Evolutionary conservation across 1,284 basidiomycete species (phyloP).

Genomic region (Apiotrichum brassicae): DNA sequence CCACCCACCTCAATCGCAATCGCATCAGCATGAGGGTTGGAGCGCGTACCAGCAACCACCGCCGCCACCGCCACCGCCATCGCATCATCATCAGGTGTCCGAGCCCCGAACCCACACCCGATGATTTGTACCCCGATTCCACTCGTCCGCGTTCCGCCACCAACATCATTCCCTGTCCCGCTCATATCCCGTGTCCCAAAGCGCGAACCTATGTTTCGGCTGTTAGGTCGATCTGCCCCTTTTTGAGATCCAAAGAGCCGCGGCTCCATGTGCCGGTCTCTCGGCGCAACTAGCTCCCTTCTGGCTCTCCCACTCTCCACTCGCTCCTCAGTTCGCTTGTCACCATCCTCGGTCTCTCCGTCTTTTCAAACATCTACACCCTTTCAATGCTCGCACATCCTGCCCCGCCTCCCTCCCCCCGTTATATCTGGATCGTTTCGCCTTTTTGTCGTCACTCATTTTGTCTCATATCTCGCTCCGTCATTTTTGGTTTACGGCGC

Average conservation of each 20-base stretch:
- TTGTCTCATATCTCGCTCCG: not conserved
- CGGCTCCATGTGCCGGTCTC: no score
- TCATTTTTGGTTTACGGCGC: slow-evolving; percentile 3
- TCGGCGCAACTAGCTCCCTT: no score
- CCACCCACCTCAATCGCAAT: not conserved
- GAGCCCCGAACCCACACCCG: not conserved
- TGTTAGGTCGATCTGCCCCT: no score
- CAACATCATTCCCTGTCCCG: not conserved
- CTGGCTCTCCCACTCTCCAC: not conserved
- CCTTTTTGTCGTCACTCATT: not conserved
- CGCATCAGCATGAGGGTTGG: not conserved
- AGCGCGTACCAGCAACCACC: not conserved
- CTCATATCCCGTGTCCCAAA: no score
- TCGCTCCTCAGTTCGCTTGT: not conserved
- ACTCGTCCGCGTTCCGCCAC: not conserved
- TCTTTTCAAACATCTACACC: no score
- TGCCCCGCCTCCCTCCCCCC: not conserved
- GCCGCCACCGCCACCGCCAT: not conserved
- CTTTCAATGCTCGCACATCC: no score
- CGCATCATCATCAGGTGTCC: not conserved
- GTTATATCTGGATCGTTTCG: not conserved
- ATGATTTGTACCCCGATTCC: not conserved
- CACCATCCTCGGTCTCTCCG: no score
- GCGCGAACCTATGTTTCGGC: no score
- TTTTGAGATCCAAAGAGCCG: no score